Conservation (phyloP, 768 basidiomycete genomes). For the Psilocybe sp. region DNA sequence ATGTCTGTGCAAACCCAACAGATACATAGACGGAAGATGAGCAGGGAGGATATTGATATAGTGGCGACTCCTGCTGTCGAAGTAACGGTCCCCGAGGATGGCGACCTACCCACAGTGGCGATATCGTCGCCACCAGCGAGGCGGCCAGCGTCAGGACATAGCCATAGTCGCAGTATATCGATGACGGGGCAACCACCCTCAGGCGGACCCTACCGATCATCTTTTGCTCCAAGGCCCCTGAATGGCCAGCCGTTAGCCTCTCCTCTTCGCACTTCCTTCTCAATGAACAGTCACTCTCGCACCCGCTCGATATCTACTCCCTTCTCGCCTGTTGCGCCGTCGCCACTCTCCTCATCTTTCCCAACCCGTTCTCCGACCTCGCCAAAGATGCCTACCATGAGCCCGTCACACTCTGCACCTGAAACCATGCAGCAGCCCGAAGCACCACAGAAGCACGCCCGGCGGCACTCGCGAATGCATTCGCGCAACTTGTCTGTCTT, state of each 20-base stretch:
- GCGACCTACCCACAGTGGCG: constrained; percentile 14
- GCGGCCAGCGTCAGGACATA: constrained; percentile 5
- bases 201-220: constrained; percentile 28
- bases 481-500: constrained; percentile 90
- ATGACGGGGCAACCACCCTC: constrained; percentile 19
- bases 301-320: constrained; percentile 50
- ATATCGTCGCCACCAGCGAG: constrained; percentile 12
- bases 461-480: constrained; percentile 73
- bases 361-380: constrained; percentile 19
- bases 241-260: constrained; percentile 24
- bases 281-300: constrained; percentile 35
- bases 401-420: constrained; percentile 17
- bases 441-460: constrained; percentile 19
- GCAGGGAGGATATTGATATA: constrained; percentile 36
- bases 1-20: constrained; percentile 18
- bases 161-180: constrained; percentile 11
- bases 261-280: constrained; percentile 30
- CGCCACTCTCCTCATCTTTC: constrained; percentile 43
- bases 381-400: constrained; percentile 8
- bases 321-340: constrained; percentile 46
- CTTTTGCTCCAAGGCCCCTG: constrained; percentile 20
- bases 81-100: constrained; percentile 11
- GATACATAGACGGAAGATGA: constrained; percentile 44
- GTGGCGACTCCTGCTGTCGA: constrained; percentile 10
- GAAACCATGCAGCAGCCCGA: constrained; percentile 14